phyloP scores from a whole-genome alignment of 768 basidiomycete genomes.

The Mycena rebaudengoi region DNA sequence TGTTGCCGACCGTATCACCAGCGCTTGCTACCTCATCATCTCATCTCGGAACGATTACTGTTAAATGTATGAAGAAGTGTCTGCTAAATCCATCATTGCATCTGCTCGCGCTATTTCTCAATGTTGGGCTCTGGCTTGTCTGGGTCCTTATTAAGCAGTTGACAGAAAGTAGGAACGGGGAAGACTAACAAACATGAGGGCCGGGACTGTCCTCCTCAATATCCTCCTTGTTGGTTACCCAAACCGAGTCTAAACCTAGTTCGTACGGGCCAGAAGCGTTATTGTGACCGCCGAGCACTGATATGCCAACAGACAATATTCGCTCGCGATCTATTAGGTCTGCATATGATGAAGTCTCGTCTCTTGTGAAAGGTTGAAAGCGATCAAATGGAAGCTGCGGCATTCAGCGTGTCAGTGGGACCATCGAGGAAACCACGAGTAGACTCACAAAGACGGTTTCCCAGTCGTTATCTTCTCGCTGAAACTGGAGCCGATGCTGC shows the following conservation, averaged over 20 bases:
- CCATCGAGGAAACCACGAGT: conserved; percentile 8
- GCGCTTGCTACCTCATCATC: conserved; percentile 15
- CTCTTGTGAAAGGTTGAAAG: conserved; percentile 79
- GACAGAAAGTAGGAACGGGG: neutral
- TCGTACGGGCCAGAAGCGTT: conserved; percentile 80
- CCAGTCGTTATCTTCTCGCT: conserved; percentile 72
- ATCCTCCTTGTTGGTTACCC: conserved; percentile 83
- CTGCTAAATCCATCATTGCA: conserved; percentile 14
- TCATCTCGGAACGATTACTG: conserved; percentile 14
- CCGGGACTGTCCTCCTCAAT: conserved; percentile 39
- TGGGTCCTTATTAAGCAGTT: neutral
- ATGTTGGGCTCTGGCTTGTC: neutral
- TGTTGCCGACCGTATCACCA: conserved; percentile 1
- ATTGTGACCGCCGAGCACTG: conserved; percentile 86
- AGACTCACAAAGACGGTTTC: conserved; percentile 80
- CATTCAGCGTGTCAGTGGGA: conserved; percentile 22
- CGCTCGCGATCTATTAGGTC: conserved; percentile 80
- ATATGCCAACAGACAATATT: conserved; percentile 85
- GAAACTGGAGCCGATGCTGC: conserved; percentile 92
- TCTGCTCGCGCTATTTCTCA: neutral
- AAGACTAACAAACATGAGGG: conserved; percentile 20
- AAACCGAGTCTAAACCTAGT: conserved; percentile 82
- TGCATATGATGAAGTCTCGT: conserved; percentile 73
- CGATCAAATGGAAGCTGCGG: conserved; percentile 80
- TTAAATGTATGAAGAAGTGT: conserved; percentile 16